Percentiles rank a stretch among this genome's conserved stretches.
Conservation (phyloP, 352 stramenopile genomes). For the Phytophthora megakarya region DNA sequence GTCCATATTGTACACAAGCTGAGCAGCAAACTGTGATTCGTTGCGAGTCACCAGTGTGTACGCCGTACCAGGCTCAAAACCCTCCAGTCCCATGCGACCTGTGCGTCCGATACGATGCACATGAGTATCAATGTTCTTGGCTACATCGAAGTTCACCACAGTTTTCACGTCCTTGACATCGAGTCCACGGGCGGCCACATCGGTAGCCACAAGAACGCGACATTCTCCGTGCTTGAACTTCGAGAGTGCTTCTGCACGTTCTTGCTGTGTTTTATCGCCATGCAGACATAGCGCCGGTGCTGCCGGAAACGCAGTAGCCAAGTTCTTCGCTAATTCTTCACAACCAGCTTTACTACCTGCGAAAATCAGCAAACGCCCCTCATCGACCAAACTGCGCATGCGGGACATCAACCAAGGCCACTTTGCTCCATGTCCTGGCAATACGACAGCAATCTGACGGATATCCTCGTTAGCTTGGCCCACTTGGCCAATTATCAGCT, state of each 20-base stretch:
- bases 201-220: constrained; percentile 82
- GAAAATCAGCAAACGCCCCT: constrained; percentile 89
- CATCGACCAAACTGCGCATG: constrained; percentile 54
- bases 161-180: constrained; percentile 92
- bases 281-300: constrained; percentile 58
- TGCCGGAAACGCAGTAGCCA: constrained; percentile 37
- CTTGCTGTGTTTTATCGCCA: constrained; percentile 82
- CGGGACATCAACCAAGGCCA: constrained; percentile 87
- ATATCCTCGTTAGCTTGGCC: constrained; percentile 93
- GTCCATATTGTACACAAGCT: constrained; percentile 88
- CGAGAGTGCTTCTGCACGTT: constrained; percentile 65
- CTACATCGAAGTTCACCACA: constrained; percentile 92
- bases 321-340: constrained; percentile 80
- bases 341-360: constrained; percentile 84
- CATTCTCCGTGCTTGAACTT: constrained; percentile 73
- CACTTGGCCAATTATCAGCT: constrained; percentile 77
- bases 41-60: constrained; percentile 83
- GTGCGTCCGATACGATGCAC: constrained; percentile 91
- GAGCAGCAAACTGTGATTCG: constrained; percentile 73
- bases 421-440: constrained; percentile 77
- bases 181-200: constrained; percentile 86
- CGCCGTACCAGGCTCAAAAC: constrained; percentile 78
- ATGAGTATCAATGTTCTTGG: constrained; percentile 92
- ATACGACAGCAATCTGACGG: constrained; percentile 75
- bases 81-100: constrained; percentile 81